A percentile compares a stretch with the other conserved stretches of the same genome.
Evolutionary conservation across 768 basidiomycete species (phyloP).

Genomic region (Mycena rosella): DNA sequence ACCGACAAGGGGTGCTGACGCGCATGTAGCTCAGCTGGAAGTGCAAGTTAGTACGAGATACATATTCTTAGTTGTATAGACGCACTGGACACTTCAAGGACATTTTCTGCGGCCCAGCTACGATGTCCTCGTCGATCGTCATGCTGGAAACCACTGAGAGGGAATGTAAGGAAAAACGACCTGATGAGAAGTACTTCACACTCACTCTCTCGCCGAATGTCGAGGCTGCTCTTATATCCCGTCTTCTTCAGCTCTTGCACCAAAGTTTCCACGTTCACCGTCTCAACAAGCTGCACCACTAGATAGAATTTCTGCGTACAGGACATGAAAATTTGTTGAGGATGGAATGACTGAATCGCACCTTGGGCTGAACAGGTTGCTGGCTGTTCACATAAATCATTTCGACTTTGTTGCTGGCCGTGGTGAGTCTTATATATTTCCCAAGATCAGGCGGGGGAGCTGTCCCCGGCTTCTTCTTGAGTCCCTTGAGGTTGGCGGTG

Average conservation of each 20-base stretch:
- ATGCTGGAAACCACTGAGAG: constrained; percentile 67
- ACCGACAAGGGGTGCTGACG: constrained; percentile 87
- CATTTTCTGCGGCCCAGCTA: constrained; percentile 91
- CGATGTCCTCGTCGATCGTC: constrained; percentile 90
- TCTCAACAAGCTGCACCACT: constrained; percentile 86
- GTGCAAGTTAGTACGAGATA: background rate
- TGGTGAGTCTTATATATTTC: constrained; percentile 55
- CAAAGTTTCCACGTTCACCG: constrained; percentile 75
- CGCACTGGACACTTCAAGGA: constrained; percentile 94
- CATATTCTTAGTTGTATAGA: constrained; percentile 21
- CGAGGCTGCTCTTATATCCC: constrained; percentile 72
- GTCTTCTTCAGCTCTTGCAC: constrained; percentile 77
- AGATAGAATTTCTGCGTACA: constrained; percentile 85
- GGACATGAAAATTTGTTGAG: background rate
- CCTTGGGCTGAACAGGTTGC: constrained; percentile 80
- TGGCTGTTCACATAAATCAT: constrained; percentile 94
- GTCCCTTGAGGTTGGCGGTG: constrained; percentile 84
- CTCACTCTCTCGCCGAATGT: constrained; percentile 79
- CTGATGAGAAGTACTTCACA: constrained; percentile 27
- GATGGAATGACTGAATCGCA: constrained; percentile 44
- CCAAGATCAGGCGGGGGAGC: constrained; percentile 87
- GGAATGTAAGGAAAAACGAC: constrained; percentile 24
- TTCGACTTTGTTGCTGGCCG: constrained; percentile 76
- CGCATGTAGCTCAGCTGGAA: constrained; percentile 86
- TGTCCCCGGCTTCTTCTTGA: constrained; percentile 96